Evolutionary conservation across 768 basidiomycete genomes (phyloP).

Genomic region (Russula virescens): DNA sequence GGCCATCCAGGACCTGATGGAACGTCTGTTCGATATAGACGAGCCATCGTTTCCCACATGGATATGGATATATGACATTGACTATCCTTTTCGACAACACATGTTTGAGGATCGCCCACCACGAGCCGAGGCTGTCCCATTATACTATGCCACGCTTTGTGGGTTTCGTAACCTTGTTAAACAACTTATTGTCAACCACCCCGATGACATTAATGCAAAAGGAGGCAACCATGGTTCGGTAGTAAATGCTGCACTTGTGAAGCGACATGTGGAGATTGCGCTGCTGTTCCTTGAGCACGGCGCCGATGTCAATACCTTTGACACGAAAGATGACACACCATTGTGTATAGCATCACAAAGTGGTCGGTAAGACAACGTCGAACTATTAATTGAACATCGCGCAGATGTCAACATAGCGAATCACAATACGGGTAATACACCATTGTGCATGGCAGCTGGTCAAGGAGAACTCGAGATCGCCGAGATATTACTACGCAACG

Average conservation of each 20-base stretch:
- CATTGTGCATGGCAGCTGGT: too few species aligned
- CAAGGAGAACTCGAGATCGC: too few species aligned
- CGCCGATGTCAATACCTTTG: background rate
- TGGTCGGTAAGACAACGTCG: too few species aligned
- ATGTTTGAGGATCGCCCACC: background rate
- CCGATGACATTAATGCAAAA: too few species aligned
- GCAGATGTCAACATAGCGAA: too few species aligned
- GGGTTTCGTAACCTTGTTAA: background rate
- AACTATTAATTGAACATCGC: too few species aligned
- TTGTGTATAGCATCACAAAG: background rate
- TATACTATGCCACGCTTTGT: constrained; percentile 14
- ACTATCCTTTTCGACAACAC: background rate
- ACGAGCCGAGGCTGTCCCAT: background rate
- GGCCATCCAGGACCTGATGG: background rate
- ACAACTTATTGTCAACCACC: background rate
- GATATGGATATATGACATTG: constrained; percentile 10
- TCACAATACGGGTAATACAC: too few species aligned
- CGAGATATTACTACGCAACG: too few species aligned
- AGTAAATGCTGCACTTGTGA: background rate
- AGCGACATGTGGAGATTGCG: background rate
- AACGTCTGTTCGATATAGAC: background rate
- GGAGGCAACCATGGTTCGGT: too few species aligned
- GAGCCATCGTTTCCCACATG: constrained; percentile 3
- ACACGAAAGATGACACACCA: background rate
- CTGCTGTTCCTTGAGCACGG: background rate